phyloP scores from a whole-genome alignment of 2,329 filamentous ascomycete genomes.

The Neospermospora avenae region DNA sequence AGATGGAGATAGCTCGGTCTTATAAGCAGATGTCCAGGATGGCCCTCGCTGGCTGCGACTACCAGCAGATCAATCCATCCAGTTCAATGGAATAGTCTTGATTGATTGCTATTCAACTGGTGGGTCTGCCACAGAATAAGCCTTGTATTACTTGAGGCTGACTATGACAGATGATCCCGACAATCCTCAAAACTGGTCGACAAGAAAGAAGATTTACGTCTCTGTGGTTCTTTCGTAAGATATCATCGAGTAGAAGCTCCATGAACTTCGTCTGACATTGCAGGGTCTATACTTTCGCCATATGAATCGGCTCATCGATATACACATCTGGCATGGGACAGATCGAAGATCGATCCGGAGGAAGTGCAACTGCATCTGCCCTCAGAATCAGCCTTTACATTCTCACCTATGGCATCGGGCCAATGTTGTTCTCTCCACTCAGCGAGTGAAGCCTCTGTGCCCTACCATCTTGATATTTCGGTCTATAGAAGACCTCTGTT shows the following conservation, averaged over 20 bases:
- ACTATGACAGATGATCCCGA: not conserved
- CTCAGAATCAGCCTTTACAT: conserved; percentile 60
- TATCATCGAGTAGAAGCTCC: not conserved
- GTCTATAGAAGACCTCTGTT: no score
- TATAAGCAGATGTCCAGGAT: not conserved
- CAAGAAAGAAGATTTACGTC: conserved; percentile 38
- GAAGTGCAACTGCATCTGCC: conserved; percentile 47
- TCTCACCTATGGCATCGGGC: conserved; percentile 57
- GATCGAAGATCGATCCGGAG: conserved; percentile 50
- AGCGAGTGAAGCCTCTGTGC: no score
- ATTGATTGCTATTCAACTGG: conserved; percentile 51
- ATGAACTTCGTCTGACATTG: not conserved
- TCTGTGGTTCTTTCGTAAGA: conserved; percentile 39
- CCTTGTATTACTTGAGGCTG: not conserved
- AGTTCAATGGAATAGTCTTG: conserved; percentile 37
- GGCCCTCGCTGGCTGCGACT: not conserved
- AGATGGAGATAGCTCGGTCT: not conserved
- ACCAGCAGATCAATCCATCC: not conserved
- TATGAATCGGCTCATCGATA: conserved; percentile 47
- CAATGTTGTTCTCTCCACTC: conserved; percentile 61
- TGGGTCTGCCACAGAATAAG: not conserved
- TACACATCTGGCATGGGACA: conserved; percentile 44
- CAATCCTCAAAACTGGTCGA: conserved; percentile 1
- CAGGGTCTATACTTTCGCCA: conserved; percentile 52
- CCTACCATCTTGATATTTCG: no score